Evolutionary conservation across 257 asterid genomes (phyloP), one percentile per base, ranked within the genome.

Genomic region (Penstemon davidsonii): DNA sequence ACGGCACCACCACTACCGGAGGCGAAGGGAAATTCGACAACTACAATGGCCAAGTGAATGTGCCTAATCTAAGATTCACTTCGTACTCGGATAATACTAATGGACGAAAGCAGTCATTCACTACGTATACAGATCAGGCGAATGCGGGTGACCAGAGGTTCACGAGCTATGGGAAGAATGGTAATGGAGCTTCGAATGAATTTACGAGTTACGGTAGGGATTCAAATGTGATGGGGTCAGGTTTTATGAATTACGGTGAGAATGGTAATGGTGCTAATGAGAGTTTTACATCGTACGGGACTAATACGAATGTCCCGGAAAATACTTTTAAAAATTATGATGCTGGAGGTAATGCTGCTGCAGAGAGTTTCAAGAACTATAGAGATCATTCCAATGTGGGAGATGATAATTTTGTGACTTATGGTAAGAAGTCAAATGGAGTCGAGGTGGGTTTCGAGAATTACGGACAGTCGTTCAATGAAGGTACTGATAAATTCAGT

Each of bases 371-470:
- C 83, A 51, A 66, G 36, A 80, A 8, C 25, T 91, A 91, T 60
- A 69, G 96, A 8, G 84, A 79, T 37, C 68, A 80, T 8, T 62
- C 93, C 33, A 91, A 84, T 49, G 87, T 79, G 7, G 96, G 96
- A 0, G 83, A 77, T 41, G 97, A 91, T 44, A 70, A 78, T 0
- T 91, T 88, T 71, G 64, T 66, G 43, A 82, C 85, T 39, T 91
- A 91, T 52, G 84, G 75, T 15, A 80, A 80, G 70, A 74, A 69
- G 3, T 86, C 97, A 52, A 87, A 76, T 51, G 83, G 78, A 0
- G 92, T 83, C 43, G 68, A 25, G 10, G 75, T 74, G 3, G 72
- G 62, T 37, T 91, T 91, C 64, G 44, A 54, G 44, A 81, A 79
- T n/a, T 91, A 91, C 62, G 96, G 89, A 0, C 58, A 81, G 40